Conservation (phyloP, 768 basidiomycete genomes). For the Tremella yokohamensis region DNA sequence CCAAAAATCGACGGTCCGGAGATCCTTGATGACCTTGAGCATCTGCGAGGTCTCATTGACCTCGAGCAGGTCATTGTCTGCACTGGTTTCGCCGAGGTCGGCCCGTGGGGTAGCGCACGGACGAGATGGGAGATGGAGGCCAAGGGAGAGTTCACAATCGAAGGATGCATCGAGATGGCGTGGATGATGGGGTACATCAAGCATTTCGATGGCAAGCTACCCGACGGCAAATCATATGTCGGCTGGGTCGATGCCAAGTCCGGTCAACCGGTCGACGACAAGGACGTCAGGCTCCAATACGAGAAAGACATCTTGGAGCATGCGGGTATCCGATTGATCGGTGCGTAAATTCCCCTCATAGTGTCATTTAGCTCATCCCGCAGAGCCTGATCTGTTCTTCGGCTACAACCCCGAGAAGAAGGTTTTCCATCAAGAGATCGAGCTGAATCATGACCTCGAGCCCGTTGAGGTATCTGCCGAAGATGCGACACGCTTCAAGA, state of each 20-base stretch:
- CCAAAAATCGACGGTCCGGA: slow-evolving; percentile 70
- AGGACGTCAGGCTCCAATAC: slow-evolving; percentile 88
- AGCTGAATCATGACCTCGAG: slow-evolving; percentile 93
- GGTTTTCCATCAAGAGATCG: slow-evolving; percentile 93
- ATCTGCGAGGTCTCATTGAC: slow-evolving; percentile 83
- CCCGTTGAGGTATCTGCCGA: slow-evolving; percentile 86
- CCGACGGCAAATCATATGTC: slow-evolving; percentile 85
- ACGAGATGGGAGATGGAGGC: slow-evolving; percentile 99
- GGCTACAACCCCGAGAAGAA: slow-evolving; percentile 98
- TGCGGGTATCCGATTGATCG: slow-evolving; percentile 88
- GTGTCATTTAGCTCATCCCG: not conserved
- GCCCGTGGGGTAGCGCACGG: slow-evolving; percentile 96
- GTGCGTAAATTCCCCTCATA: slow-evolving; percentile 55
- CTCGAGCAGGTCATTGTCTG: slow-evolving; percentile 93
- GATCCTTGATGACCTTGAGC: slow-evolving; percentile 67
- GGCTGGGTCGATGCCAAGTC: slow-evolving; percentile 98
- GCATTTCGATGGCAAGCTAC: slow-evolving; percentile 95
- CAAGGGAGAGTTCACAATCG: slow-evolving; percentile 90
- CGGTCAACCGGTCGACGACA: slow-evolving; percentile 91
- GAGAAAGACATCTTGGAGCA: slow-evolving; percentile 90
- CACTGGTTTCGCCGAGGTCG: slow-evolving; percentile 95
- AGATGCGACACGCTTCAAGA: slow-evolving; percentile 92
- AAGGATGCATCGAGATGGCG: slow-evolving; percentile 98
- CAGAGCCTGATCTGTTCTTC: slow-evolving; percentile 95
- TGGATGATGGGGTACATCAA: slow-evolving; percentile 99